These are phyloP conservation scores for Linum tenue DNA, from an alignment of 345 rosid species.

Conservation along the genomic window DNA sequence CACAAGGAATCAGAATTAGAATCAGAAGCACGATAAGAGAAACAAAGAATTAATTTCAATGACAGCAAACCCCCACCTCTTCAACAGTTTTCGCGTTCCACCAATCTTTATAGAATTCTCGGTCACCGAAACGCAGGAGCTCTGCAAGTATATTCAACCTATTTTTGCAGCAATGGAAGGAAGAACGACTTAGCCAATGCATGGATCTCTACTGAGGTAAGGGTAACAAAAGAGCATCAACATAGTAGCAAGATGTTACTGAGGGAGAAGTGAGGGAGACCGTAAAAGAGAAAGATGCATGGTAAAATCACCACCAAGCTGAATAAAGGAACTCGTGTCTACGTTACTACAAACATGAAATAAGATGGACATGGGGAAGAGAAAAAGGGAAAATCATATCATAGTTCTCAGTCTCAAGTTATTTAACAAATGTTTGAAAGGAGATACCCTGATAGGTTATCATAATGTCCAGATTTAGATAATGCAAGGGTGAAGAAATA, in stretches of 20 bases:
- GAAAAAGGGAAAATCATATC: too few species aligned
- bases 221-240: too few species aligned
- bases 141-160: slow-evolving; percentile 98
- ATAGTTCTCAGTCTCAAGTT: too few species aligned
- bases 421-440: too few species aligned
- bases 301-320: background rate
- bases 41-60: slow-evolving; percentile 4
- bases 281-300: background rate
- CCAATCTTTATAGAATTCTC: slow-evolving; percentile 98
- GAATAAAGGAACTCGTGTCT: background rate
- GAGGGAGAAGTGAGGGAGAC: background rate
- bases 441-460: too few species aligned
- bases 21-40: slow-evolving; percentile 7
- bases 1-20: slow-evolving; percentile 10
- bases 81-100: slow-evolving; percentile 98
- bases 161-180: slow-evolving; percentile 4
- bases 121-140: slow-evolving; percentile 91
- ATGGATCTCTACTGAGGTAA: background rate
- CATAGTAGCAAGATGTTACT: too few species aligned
- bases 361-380: too few species aligned
- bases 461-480: too few species aligned
- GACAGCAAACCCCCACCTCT: slow-evolving; percentile 45
- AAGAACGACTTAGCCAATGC: slow-evolving; percentile 5
- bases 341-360: too few species aligned
- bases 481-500: too few species aligned